A percentile compares a stretch with the other conserved stretches of the same genome.
phyloP scores from a whole-genome alignment of 306 rosid species.

The Rosa rugosa region DNA sequence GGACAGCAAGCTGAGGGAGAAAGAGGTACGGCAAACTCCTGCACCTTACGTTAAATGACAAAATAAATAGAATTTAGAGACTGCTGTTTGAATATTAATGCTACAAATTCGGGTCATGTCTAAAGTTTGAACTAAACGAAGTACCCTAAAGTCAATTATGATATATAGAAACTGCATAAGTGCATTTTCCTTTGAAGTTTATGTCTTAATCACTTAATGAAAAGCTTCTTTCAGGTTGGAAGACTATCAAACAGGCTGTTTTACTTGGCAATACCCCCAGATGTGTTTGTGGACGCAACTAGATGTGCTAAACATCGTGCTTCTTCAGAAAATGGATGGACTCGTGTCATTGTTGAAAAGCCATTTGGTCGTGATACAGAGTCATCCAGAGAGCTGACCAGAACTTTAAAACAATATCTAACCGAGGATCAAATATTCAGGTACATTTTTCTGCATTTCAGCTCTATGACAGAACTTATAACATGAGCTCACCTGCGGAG shows the following conservation, averaged over 20 bases:
- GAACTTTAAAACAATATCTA: conserved; percentile 75
- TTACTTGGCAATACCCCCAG: conserved; percentile 86
- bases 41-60: neutral
- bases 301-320: conserved; percentile 78
- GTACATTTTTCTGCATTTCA: conserved; percentile 31
- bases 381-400: conserved; percentile 79
- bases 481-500: neutral
- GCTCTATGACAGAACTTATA: neutral
- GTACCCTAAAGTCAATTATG: neutral
- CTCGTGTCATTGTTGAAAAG: conserved; percentile 92
- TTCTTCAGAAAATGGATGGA: conserved; percentile 88
- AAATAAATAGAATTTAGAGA: neutral
- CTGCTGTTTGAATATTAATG: neutral
- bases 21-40: conserved; percentile 53
- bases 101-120: neutral
- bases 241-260: conserved; percentile 71
- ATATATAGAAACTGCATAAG: conserved; percentile 8
- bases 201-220: neutral
- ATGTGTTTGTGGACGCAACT: conserved; percentile 80
- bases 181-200: neutral
- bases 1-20: conserved; percentile 65
- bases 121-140: neutral
- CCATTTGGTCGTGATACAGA: conserved; percentile 91
- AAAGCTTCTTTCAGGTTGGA: conserved; percentile 53
- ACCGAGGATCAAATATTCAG: conserved; percentile 96